Evolutionary conservation across 208 protist species (phyloP), one percentile per base, ranked within the genome.

Genomic region (Wallacemonas sp.): DNA sequence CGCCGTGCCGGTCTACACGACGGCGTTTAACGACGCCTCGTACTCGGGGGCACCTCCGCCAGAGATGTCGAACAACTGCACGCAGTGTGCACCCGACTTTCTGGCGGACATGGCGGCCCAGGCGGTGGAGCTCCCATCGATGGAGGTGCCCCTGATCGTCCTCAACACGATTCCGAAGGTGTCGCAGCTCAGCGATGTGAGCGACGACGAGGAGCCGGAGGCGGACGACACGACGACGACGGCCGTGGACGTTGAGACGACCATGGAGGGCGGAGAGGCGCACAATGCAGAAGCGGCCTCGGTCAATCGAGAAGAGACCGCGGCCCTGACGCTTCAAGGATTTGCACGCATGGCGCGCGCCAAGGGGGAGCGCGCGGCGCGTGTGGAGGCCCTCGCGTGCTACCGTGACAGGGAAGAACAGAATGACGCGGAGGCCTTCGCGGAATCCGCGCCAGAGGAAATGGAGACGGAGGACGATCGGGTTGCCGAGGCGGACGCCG

Each of bases 331-430:
- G 25, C 39, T 64, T 3, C 41, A 64, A 14, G 39, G 57, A 25
- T 64, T 64, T 20, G 57, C 57, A 25, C 33, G 57, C 10, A 64
- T 64, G 42, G 12, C 29, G 23, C 36, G 39, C 11, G 57, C 57
- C 3, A 3, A n/a, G 18, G 8, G 26, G 3, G 39, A 26, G 20
- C 41, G 16, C 14, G 22, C 4, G 4, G 57, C 41, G 16, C 57
- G 39, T 28, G 25, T 18, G 3, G 39, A 46, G 25, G 42, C 36
- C 2, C 4, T 46, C 22, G 55, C 8, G 8, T 5, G 11, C 10
- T 25, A 25, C 22, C 38, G 31, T 46, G 55, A 8, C 11, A 20
- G 14, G 8, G 23, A 50, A 20, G 57, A 7, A 0, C 25, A 32
- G 16, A 32, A 55, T 1, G 57, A 64, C 11, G 38, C 22, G 10